These are phyloP conservation scores for Boletus fagicola DNA, from an alignment of 768 basidiomycete species.

Conservation along the genomic window DNA sequence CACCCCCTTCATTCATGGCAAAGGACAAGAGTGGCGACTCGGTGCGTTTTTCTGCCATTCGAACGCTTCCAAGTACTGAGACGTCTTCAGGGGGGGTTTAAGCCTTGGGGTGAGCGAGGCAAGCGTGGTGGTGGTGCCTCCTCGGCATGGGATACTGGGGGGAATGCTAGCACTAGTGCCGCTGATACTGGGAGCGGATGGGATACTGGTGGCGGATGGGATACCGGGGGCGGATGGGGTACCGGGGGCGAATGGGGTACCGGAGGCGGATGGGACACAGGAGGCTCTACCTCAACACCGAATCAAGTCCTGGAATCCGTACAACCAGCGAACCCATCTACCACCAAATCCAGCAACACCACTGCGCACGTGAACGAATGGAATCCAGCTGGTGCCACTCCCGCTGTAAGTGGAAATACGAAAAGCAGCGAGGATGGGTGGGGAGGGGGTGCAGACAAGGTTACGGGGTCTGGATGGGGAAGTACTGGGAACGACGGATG, in stretches of 20 bases:
- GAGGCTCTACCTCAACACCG: constrained; percentile 1
- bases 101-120: constrained; percentile 5
- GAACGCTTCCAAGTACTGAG: neutral
- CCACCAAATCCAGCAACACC: neutral
- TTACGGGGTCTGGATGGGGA: constrained; percentile 8
- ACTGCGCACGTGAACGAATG: neutral
- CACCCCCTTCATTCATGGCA: constrained; percentile 2
- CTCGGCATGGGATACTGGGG: neutral
- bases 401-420: neutral
- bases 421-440: constrained; percentile 2
- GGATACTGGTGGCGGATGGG: constrained; percentile 7
- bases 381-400: neutral
- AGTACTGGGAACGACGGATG: neutral
- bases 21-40: constrained; percentile 17
- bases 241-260: constrained; percentile 11
- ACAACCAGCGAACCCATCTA: neutral
- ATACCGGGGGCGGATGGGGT: constrained; percentile 3
- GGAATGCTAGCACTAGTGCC: neutral
- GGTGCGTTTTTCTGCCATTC: constrained; percentile 12
- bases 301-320: constrained; percentile 1
- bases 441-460: neutral
- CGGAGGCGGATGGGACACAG: constrained; percentile 9
- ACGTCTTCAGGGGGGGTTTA: constrained; percentile 8
- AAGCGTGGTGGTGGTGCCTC: neutral
- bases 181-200: constrained; percentile 2